Evolutionary conservation across 306 rosid genomes (phyloP), one percentile per base, ranked within the genome.

Genomic region (Glycine tomentella): DNA sequence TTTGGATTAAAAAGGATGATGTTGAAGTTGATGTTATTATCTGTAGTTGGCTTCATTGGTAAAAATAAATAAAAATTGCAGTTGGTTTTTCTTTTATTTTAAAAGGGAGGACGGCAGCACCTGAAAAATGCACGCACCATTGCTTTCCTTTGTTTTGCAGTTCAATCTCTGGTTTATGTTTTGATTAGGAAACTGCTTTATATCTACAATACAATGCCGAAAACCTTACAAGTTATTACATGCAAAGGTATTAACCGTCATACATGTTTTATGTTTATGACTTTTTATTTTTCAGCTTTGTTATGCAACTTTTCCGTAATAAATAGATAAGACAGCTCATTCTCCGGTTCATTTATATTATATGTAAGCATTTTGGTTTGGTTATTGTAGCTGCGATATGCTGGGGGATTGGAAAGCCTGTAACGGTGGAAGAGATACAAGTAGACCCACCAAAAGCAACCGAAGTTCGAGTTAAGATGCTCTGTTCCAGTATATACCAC

Each of bases 381-480:
- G 4, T 4, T 57, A 40, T 4, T 69, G 80, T 16, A 90, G 92
- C 88, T 56, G 90, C 86, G 3, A 83, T 90, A 63, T 88, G 94
- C 44, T 88, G 90, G 94, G 92, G 85, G 1, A 0, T 25, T 2
- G 92, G 86, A 5, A 69, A 88, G 9, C 9, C 70, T 4, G 42
- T 81, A 51, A 90, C 73, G 11, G 57, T 88, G 78, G 92, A 89
- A 72, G 94, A 88, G 72, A 90, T 90, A 59, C 45, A 80, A 80
- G 87, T 90, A 13, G 90, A 90, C 0, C 88, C 94, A 57, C 94
- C 94, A 4, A 84, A 75, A 42, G 57, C 78, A 25, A 45, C 58
- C 0, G 91, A 90, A 89, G 91, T 86, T 64, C 65, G 92, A 7
- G 79, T 90, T 6, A 90, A 89, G 86, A 84, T 89, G 85, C 81